Base-by-base conservation (phyloP, 1,139 yeast genomes). In the Debaryomyces fabryi region DNA sequence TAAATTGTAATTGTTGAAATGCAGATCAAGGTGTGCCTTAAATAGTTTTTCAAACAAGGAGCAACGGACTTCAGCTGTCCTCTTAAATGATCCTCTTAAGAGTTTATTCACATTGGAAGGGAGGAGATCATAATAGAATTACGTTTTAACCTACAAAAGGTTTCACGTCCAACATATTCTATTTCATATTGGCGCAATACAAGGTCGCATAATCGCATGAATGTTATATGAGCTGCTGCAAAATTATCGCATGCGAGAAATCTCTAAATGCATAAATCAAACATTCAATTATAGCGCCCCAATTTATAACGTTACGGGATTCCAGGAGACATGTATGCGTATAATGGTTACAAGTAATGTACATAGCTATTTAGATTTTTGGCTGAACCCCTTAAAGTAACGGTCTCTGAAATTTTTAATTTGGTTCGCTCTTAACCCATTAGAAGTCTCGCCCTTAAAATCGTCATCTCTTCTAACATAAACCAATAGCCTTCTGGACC, bases 401-500 rank as follows among this genome's bases (percentile, higher is more conserved):
- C 93, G 78, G 42, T 86, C 88, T 64, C 97, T 79, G 59, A 92
- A 92, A 55, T 85, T 83, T 63, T 78, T 74, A 30, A 72, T 71
- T 43, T 71, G 68, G 44, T 66, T 56, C 44, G 60, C 76, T 55
- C 62, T 75, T 60, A 66, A 65, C 42, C 74, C 83, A 59, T 77
- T 76, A 27, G 76, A 65, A 3, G 85, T 77, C 32, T 73, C 73
- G 0, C 97, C 97, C 50, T 76, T 68, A 60, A 78, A 87, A 10
- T 59, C 60, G 0, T 59, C 69, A 21, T 82, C 92, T 50, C 88
- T 72, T 61, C 90, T 85, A 41, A 84, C 84, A 62, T 92, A 93
- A 7, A 88, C 93, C 47, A 93, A 68, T 45, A 92, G 73, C 58
- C 97, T 75, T 63, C 99, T 77, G 13, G 96, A 87, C 99, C 96